phyloP scores from a whole-genome alignment of 345 rosid species.

The Populus alba region DNA sequence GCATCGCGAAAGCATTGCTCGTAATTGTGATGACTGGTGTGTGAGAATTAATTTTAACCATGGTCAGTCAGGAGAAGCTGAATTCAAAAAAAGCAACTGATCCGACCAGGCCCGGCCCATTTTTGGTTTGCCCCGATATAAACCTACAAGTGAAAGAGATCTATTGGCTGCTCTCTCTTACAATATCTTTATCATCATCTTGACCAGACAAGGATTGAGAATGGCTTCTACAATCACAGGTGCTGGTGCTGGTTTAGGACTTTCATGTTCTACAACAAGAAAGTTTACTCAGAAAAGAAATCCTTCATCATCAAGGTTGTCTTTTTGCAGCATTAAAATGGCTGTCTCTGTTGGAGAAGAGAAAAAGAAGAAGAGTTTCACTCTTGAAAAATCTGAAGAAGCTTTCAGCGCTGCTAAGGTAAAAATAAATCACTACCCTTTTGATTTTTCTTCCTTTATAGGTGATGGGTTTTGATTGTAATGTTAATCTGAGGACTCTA shows the following conservation, averaged over 20 bases:
- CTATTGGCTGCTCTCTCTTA: background rate
- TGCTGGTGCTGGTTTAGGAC: constrained; percentile 43
- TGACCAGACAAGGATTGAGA: background rate
- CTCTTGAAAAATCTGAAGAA: constrained; percentile 79
- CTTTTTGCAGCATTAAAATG: constrained; percentile 50
- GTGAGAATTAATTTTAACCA: background rate
- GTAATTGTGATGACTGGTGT: too few relatives aligned
- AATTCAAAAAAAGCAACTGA: background rate
- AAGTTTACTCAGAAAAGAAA: constrained; percentile 26
- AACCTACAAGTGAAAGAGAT: background rate
- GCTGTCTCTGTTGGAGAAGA: constrained; percentile 56
- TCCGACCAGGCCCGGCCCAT: background rate
- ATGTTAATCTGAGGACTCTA: background rate
- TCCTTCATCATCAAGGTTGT: constrained; percentile 31
- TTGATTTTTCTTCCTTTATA: background rate
- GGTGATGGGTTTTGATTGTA: background rate
- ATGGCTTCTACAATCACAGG: constrained; percentile 56
- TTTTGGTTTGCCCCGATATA: background rate
- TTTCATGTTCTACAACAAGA: constrained; percentile 37
- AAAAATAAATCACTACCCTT: too few relatives aligned
- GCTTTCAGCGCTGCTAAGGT: constrained; percentile 86
- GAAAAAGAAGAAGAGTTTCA: constrained; percentile 56
- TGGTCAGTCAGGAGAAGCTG: background rate
- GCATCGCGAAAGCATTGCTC: too few relatives aligned
- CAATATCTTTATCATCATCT: constrained; percentile 7